Conservation (phyloP, 805 yeast species). For the Starmerella cellae region DNA sequence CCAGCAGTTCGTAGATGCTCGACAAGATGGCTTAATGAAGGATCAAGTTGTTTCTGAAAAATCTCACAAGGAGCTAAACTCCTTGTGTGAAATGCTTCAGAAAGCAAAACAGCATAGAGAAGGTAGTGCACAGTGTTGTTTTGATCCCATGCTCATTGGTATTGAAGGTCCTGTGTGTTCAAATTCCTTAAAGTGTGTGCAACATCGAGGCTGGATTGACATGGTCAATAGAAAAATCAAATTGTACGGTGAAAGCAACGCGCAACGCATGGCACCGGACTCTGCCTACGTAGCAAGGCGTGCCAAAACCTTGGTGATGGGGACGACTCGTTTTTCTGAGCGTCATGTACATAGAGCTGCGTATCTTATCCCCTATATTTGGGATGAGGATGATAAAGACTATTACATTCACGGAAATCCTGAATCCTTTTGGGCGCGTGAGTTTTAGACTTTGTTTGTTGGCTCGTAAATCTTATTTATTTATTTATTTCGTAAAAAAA, state of each 20-base stretch:
- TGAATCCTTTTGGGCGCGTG: slow-evolving; percentile 9
- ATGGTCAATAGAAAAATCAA: slow-evolving; percentile 1
- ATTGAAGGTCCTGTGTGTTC: slow-evolving; percentile 1
- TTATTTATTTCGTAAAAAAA: too few relatives aligned
- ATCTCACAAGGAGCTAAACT: neutral
- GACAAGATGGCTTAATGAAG: neutral
- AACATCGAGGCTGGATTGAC: slow-evolving; percentile 8
- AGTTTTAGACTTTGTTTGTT: slow-evolving; percentile 1
- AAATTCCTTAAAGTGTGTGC: neutral
- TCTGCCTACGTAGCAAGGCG: slow-evolving; percentile 5
- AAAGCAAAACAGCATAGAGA: neutral
- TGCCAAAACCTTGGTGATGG: slow-evolving; percentile 8
- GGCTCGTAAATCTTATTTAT: neutral
- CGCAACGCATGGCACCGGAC: slow-evolving; percentile 7
- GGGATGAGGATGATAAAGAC: slow-evolving; percentile 8
- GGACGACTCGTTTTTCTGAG: slow-evolving; percentile 10
- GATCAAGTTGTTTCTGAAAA: neutral
- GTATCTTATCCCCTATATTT: slow-evolving; percentile 7
- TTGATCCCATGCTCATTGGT: slow-evolving; percentile 1
- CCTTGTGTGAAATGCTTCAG: neutral
- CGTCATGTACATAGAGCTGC: neutral
- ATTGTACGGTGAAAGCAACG: neutral
- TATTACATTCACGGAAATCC: slow-evolving; percentile 8
- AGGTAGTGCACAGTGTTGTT: slow-evolving; percentile 2
- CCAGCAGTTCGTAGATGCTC: neutral